These are phyloP conservation scores for Cruciata laevipes DNA, from an alignment of 257 asterid species.

Conservation along the genomic window DNA sequence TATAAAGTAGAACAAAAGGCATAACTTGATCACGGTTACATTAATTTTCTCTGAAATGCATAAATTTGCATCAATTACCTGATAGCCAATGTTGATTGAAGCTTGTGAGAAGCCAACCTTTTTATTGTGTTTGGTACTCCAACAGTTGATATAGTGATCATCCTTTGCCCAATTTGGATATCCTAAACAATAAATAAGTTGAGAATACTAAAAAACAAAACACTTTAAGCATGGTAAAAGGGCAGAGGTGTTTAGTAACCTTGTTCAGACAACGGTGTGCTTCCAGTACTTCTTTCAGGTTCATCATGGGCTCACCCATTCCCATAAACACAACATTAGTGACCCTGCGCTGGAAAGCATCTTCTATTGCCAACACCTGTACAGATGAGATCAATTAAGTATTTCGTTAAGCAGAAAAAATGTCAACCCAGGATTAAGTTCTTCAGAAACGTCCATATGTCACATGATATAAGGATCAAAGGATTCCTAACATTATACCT, in stretches of 20 bases:
- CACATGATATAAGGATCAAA: background rate
- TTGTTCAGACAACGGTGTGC: constrained; percentile 92
- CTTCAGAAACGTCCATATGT: background rate
- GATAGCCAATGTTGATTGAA: constrained; percentile 89
- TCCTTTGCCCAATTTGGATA: constrained; percentile 91
- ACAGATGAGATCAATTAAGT: constrained; percentile 11
- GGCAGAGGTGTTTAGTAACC: constrained; percentile 34
- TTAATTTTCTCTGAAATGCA: background rate
- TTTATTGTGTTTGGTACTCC: constrained; percentile 93
- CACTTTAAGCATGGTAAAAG: background rate
- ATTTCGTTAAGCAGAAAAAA: constrained; percentile 7
- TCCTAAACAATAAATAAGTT: constrained; percentile 40
- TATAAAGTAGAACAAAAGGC: constrained; percentile 1
- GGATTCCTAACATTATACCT: constrained; percentile 35
- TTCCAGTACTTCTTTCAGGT: constrained; percentile 86
- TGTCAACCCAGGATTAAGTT: background rate
- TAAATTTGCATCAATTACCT: constrained; percentile 37
- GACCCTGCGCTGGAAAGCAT: constrained; percentile 75
- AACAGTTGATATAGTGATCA: constrained; percentile 95
- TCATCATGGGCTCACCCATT: constrained; percentile 98
- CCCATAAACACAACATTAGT: constrained; percentile 98
- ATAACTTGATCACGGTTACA: background rate
- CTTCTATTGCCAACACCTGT: constrained; percentile 94
- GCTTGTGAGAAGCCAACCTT: constrained; percentile 81
- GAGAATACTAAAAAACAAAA: background rate